These are phyloP conservation scores for Cladophialophora carrionii DNA, from an alignment of 2,329 filamentous ascomycete genomes.

Conservation along the genomic window DNA sequence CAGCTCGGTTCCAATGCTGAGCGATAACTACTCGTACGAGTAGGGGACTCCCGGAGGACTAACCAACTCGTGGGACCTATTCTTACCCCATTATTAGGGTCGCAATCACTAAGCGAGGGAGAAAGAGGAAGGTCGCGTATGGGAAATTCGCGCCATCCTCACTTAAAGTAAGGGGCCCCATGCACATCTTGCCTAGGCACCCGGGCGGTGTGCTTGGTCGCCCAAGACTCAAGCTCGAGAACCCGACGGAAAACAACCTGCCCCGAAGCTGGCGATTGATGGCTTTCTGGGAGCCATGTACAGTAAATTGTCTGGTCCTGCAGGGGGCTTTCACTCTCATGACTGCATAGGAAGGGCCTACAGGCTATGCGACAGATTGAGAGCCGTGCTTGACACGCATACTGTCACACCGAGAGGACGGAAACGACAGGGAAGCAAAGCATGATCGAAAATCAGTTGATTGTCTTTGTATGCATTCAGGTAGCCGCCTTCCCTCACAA, in stretches of 20 bases:
- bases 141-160: background rate
- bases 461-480: constrained; percentile 9
- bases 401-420: background rate
- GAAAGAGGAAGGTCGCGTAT: constrained; percentile 18
- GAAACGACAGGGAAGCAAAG: background rate
- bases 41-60: background rate
- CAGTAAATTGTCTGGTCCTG: background rate
- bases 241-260: background rate
- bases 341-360: background rate
- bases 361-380: background rate
- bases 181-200: background rate
- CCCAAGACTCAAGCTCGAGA: background rate
- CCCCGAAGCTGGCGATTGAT: background rate
- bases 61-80: constrained; percentile 1
- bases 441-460: constrained; percentile 6
- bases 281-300: background rate
- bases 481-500: constrained; percentile 12
- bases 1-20: constrained; percentile 3
- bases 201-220: constrained; percentile 6
- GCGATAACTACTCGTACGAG: background rate
- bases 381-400: background rate
- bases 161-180: constrained; percentile 9
- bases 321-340: background rate
- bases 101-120: constrained; percentile 11
- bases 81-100: constrained; percentile 5